Evolutionary conservation across 257 asterid species (phyloP).

Genomic region (Lithospermum erythrorhizon): DNA sequence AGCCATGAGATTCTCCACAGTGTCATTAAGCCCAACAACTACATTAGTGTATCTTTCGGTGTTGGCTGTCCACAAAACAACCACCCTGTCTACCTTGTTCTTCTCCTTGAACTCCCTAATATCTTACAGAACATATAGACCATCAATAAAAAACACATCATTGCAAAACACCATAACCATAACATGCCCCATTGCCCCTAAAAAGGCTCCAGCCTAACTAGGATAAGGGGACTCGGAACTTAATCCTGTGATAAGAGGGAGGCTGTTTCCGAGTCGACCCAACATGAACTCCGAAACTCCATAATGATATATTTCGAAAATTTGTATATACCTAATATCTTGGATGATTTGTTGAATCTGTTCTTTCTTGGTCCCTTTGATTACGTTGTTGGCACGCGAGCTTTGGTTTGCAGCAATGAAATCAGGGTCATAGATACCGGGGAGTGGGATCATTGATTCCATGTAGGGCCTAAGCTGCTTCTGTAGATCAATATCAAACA

Average conservation of each 20-base stretch:
- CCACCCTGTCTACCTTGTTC: slow-evolving; percentile 71
- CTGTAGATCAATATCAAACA: slow-evolving; percentile 85
- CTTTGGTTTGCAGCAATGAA: slow-evolving; percentile 99
- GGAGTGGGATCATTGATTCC: slow-evolving; percentile 98
- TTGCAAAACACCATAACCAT: no score
- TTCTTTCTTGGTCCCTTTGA: slow-evolving; percentile 78
- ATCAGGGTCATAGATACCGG: slow-evolving; percentile 89
- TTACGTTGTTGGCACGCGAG: slow-evolving; percentile 74
- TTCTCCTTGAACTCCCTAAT: slow-evolving; percentile 84
- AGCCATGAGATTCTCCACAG: slow-evolving; percentile 64
- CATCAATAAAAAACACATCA: background rate
- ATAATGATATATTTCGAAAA: background rate
- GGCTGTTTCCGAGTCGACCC: no score
- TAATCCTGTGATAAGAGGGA: no score
- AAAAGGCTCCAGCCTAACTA: no score
- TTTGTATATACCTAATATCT: slow-evolving; percentile 59
- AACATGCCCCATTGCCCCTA: no score
- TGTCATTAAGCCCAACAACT: slow-evolving; percentile 78
- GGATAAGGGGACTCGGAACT: no score
- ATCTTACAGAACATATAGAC: background rate
- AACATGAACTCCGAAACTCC: background rate
- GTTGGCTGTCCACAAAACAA: slow-evolving; percentile 97
- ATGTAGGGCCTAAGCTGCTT: slow-evolving; percentile 92
- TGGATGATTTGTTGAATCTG: slow-evolving; percentile 68
- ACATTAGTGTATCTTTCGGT: slow-evolving; percentile 90